These are phyloP conservation scores for Cylindricascospora bacillispora DNA, from an alignment of 1,139 yeast species.

Conservation along the genomic window DNA sequence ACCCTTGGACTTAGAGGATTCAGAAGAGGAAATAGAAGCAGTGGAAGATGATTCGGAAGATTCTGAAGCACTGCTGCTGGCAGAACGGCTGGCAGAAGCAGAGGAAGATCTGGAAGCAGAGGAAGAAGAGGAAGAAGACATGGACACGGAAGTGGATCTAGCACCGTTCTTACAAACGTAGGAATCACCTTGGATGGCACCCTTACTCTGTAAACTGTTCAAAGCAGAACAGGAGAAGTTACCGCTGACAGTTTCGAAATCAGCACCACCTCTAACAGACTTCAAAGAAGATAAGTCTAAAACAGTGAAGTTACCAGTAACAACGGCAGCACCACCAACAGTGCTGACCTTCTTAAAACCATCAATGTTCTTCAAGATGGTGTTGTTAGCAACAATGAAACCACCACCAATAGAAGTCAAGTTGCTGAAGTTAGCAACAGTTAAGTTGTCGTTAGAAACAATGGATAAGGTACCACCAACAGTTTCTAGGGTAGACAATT, in stretches of 20 bases:
- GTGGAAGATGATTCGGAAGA: conserved; percentile 16
- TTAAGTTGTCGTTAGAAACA: conserved; percentile 59
- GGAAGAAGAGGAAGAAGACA: conserved; percentile 29
- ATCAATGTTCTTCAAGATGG: conserved; percentile 46
- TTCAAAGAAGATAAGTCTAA: conserved; percentile 63
- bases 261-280: conserved; percentile 87
- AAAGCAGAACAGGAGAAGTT: conserved; percentile 72
- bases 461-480: conserved; percentile 78
- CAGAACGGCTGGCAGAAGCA: conserved; percentile 12
- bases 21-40: conserved; percentile 8
- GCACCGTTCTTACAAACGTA: conserved; percentile 70
- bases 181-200: conserved; percentile 81
- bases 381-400: conserved; percentile 77
- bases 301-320: conserved; percentile 68
- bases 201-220: conserved; percentile 52
- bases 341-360: conserved; percentile 65
- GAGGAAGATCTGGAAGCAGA: conserved; percentile 13
- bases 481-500: conserved; percentile 40
- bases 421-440: conserved; percentile 54
- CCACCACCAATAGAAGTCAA: conserved; percentile 77
- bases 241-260: conserved; percentile 57
- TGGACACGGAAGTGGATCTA: conserved; percentile 39
- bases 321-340: conserved; percentile 78
- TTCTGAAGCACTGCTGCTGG: conserved; percentile 12
- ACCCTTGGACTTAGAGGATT: conserved; percentile 14